A percentile compares a stretch with the other conserved stretches of the same genome.
Conservation (phyloP, 2,329 filamentous ascomycete genomes). For the Akanthomyces lecanii region DNA sequence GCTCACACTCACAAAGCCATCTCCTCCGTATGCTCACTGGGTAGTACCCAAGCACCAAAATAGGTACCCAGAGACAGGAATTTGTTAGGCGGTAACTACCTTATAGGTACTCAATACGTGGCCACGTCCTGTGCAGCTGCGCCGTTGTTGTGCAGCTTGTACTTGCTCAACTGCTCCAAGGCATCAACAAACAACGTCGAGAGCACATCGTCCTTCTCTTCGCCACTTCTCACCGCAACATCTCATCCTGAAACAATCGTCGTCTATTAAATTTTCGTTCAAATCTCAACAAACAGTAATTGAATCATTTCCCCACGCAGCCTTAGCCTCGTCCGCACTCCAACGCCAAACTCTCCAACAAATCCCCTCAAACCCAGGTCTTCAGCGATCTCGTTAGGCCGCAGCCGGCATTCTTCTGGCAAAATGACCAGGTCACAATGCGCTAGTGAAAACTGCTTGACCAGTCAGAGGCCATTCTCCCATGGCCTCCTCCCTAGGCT, state of each 20-base stretch:
- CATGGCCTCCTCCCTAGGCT: background rate
- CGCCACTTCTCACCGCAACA: no score
- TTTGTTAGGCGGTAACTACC: no score
- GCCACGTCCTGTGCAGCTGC: no score
- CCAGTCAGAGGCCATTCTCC: background rate
- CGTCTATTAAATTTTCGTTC: background rate
- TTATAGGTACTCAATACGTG: no score
- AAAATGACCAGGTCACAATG: background rate
- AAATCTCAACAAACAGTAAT: background rate
- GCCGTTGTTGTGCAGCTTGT: no score
- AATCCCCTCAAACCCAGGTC: background rate
- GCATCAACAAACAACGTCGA: no score
- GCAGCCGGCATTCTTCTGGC: background rate
- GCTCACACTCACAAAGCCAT: no score
- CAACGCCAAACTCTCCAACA: background rate
- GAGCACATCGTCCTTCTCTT: no score
- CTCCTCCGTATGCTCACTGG: no score
- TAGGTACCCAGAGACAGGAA: no score
- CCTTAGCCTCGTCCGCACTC: background rate
- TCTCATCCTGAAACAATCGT: background rate
- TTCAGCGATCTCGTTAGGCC: background rate
- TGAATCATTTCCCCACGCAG: background rate
- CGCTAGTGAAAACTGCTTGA: background rate
- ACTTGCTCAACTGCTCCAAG: no score
- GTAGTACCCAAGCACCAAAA: no score